Conservation (phyloP, 1,284 basidiomycete genomes). For the Naganishia sp. region DNA sequence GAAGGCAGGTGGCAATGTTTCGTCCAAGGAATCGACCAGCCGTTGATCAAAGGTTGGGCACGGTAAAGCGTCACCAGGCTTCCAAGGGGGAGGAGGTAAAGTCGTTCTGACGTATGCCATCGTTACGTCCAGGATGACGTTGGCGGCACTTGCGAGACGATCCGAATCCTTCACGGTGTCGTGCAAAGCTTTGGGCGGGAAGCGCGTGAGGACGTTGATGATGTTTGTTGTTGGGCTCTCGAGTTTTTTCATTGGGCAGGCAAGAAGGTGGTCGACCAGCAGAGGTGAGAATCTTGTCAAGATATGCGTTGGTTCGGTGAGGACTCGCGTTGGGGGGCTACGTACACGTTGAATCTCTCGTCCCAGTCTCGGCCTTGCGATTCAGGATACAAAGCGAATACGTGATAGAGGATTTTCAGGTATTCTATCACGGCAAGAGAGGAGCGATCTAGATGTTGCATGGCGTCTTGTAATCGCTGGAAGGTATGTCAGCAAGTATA, state of each 20-base stretch:
- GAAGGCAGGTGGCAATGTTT: slow-evolving; percentile 71
- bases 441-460: slow-evolving; percentile 38
- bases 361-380: slow-evolving; percentile 40
- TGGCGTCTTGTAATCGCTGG: background rate
- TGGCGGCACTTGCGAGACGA: slow-evolving; percentile 33
- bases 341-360: slow-evolving; percentile 44
- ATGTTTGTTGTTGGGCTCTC: slow-evolving; percentile 43
- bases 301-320: background rate
- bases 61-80: slow-evolving; percentile 20
- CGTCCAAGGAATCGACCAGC: slow-evolving; percentile 53
- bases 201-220: slow-evolving; percentile 46
- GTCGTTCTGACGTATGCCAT: slow-evolving; percentile 37
- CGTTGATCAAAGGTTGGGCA: slow-evolving; percentile 34
- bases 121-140: slow-evolving; percentile 5
- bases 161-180: slow-evolving; percentile 37
- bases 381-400: slow-evolving; percentile 46
- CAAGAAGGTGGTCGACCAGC: slow-evolving; percentile 40
- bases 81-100: slow-evolving; percentile 36
- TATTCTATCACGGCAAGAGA: slow-evolving; percentile 46
- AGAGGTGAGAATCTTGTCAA: slow-evolving; percentile 38
- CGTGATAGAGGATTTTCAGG: slow-evolving; percentile 49
- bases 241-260: slow-evolving; percentile 40
- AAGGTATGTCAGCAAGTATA: background rate
- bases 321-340: background rate
- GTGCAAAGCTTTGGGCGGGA: slow-evolving; percentile 23